These are phyloP conservation scores for Tephrocybe sp. DNA, from an alignment of 768 basidiomycete genomes.

Conservation along the genomic window DNA sequence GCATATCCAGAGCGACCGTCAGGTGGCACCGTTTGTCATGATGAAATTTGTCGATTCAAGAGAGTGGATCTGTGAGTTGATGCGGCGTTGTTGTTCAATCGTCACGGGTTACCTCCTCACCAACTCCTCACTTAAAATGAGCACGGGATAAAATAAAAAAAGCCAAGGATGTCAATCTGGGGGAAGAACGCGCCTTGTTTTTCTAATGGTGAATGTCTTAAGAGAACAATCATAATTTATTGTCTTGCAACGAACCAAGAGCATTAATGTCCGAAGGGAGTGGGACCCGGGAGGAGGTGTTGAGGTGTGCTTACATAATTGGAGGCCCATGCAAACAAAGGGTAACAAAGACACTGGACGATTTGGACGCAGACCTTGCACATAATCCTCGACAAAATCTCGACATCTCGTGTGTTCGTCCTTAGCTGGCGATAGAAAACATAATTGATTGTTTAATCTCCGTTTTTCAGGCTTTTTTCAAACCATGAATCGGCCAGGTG, in stretches of 20 bases:
- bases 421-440: not conserved
- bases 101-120: too few species aligned
- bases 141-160: too few species aligned
- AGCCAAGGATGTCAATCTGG: too few species aligned
- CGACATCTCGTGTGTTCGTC: slow-evolving; percentile 9
- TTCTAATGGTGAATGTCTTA: too few species aligned
- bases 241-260: too few species aligned
- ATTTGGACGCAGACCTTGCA: slow-evolving; percentile 15
- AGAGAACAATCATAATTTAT: too few species aligned
- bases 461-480: slow-evolving; percentile 30
- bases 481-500: slow-evolving; percentile 65
- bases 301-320: slow-evolving; percentile 17
- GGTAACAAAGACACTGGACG: slow-evolving; percentile 33
- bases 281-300: not conserved
- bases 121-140: too few species aligned
- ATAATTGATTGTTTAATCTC: not conserved
- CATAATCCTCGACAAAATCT: slow-evolving; percentile 17
- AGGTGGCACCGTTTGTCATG: not conserved
- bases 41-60: not conserved
- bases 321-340: slow-evolving; percentile 33
- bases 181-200: too few species aligned
- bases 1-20: not conserved
- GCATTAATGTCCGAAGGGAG: not conserved
- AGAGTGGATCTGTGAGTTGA: not conserved
- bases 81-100: too few species aligned